Evolutionary conservation across 805 yeast genomes (phyloP), one percentile per base, ranked within the genome.

Genomic region (Kuraishia ogatae): DNA sequence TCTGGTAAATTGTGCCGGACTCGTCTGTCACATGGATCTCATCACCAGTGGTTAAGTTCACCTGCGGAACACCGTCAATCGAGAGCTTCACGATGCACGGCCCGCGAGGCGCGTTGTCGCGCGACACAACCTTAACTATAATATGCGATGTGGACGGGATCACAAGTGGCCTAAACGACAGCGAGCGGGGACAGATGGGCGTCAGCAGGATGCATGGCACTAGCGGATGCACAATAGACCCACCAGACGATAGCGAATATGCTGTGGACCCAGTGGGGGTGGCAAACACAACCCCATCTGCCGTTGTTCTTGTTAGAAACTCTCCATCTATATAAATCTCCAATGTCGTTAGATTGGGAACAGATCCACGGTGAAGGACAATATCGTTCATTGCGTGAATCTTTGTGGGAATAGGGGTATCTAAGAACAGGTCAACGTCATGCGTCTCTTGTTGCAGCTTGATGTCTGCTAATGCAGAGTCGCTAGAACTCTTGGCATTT

Each of bases 221-320:
- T 53, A 84, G 71, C 0, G 98, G 97, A 60, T 92, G 96, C 1
- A 89, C 93, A 57, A 92, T 92, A 15, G 96, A 83, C 1, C 98
- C 98, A 15, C 98, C 97, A 0, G 96, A 82, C 28, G 89, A 81
- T 53, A 92, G 72, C 0, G 96, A 88, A 65, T 92, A 92, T 0
- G 97, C 97, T 0, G 97, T 92, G 10, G 96, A 89, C 0, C 98
- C 98, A 0, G 97, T 92, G 19, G 98, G 98, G 0, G 97, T 88
- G 2, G 94, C 79, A 50, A 90, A 76, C 4, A 84, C 81, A 8
- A 92, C 78, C 46, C 98, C 98, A 69, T 93, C 98, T 1, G 96
- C 97, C 0, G 93, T 87, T 3, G 97, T 91, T 54, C 92, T 81
- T 7, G 98, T 93, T 54, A 93, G 72, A 63, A 85, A 87, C 66